phyloP scores from a whole-genome alignment of 345 rosid genomes.

The Citrus maxima region DNA sequence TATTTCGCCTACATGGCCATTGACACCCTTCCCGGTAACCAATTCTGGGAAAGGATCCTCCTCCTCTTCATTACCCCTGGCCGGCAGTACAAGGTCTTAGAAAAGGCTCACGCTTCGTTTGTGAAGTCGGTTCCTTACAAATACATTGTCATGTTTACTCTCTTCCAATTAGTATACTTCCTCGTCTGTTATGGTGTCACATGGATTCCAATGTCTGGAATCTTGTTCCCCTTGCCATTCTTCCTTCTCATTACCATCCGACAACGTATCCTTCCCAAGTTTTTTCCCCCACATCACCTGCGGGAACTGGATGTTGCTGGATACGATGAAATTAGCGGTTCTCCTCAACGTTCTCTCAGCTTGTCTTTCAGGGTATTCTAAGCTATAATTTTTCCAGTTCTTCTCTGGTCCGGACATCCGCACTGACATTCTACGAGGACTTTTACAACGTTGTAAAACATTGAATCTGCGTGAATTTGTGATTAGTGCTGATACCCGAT shows the following conservation, averaged over 20 bases:
- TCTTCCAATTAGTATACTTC: conserved; percentile 56
- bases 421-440: too few species aligned
- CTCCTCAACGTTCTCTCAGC: conserved; percentile 39
- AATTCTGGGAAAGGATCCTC: conserved; percentile 75
- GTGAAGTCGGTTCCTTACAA: conserved; percentile 70
- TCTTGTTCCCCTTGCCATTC: conserved; percentile 83
- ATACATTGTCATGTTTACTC: conserved; percentile 46
- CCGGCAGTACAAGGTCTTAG: conserved; percentile 72
- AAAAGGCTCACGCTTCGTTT: conserved; percentile 65
- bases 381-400: too few species aligned
- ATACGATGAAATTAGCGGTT: conserved; percentile 60
- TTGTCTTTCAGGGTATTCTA: conserved; percentile 30
- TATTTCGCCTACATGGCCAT: conserved; percentile 90
- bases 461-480: too few species aligned
- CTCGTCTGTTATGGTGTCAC: conserved; percentile 71
- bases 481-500: not conserved
- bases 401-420: too few species aligned
- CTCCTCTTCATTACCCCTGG: conserved; percentile 57
- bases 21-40: conserved; percentile 87
- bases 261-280: conserved; percentile 64
- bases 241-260: conserved; percentile 70
- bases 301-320: conserved; percentile 76
- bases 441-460: not conserved
- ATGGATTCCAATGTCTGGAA: conserved; percentile 83
- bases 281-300: conserved; percentile 41